phyloP scores from a whole-genome alignment of 129 eudicot species.

The Tagetes erecta region DNA sequence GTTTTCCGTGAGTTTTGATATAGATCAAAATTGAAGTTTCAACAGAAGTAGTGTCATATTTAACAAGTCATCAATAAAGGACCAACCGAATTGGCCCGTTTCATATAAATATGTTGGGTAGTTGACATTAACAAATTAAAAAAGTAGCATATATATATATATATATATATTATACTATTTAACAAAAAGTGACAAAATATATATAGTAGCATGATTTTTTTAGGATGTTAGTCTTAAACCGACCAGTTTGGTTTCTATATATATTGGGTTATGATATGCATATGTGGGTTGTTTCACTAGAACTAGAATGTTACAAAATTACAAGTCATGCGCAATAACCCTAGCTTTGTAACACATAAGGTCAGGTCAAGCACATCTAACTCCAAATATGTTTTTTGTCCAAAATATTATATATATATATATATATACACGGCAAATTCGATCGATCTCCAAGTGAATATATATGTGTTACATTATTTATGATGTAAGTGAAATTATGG shows the following conservation, averaged over 20 bases:
- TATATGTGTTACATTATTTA: constrained; percentile 3
- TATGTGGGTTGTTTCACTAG: constrained; percentile 2
- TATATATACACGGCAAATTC: too few species aligned
- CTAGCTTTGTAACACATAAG: constrained; percentile 24
- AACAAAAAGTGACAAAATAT: constrained; percentile 2
- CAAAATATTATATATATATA: not conserved
- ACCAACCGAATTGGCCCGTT: not conserved
- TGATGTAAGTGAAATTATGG: constrained; percentile 2
- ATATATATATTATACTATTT: too few species aligned
- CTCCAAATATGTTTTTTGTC: constrained; percentile 36
- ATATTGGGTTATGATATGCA: constrained; percentile 9
- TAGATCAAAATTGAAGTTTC: too few species aligned
- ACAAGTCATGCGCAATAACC: not conserved
- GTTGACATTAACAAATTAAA: not conserved
- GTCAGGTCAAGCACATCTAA: constrained; percentile 21
- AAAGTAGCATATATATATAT: not conserved
- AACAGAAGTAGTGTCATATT: not conserved
- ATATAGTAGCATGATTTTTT: not conserved
- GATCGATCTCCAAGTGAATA: not conserved
- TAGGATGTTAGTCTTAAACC: constrained; percentile 19
- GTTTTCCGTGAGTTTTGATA: too few species aligned
- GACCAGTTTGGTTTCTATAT: constrained; percentile 30
- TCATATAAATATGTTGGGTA: too few species aligned
- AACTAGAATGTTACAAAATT: constrained; percentile 12
- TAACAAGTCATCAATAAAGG: not conserved